Percentiles rank a stretch among this genome's conserved stretches.
Evolutionary conservation across 2,329 filamentous ascomycete species (phyloP).

Genomic region (Trichoderma brevicompactum): DNA sequence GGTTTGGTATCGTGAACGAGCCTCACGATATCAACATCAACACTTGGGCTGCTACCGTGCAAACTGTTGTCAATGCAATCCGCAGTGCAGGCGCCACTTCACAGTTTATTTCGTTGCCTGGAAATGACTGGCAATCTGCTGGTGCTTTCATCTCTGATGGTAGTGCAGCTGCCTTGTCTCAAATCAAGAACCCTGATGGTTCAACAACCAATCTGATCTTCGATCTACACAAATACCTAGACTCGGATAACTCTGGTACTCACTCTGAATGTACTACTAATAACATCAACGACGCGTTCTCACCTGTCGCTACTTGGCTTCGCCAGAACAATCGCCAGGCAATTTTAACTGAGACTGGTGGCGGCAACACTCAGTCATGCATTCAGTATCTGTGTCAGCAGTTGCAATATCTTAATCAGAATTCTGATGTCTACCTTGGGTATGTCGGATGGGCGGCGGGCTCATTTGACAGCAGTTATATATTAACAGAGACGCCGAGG

Average conservation of each 20-base stretch:
- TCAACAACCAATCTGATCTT: conserved; percentile 56
- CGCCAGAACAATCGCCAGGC: conserved; percentile 22
- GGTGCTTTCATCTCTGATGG: conserved; percentile 50
- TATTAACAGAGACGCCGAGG: conserved; percentile 8
- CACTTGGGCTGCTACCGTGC: conserved; percentile 61
- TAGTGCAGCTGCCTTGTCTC: conserved; percentile 53
- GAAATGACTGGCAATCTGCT: conserved; percentile 59
- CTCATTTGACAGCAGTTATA: conserved; percentile 18
- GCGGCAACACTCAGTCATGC: conserved; percentile 19
- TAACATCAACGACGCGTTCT: conserved; percentile 50
- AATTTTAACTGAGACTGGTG: conserved; percentile 19
- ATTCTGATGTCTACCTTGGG: conserved; percentile 21
- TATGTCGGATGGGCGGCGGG: conserved; percentile 11
- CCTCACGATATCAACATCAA: conserved; percentile 61
- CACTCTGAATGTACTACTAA: conserved; percentile 54
- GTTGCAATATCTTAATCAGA: conserved; percentile 12
- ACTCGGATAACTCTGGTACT: conserved; percentile 57
- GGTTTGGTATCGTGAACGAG: conserved; percentile 70
- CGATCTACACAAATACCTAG: conserved; percentile 63
- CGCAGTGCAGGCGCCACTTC: conserved; percentile 59
- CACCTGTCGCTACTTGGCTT: conserved; percentile 47
- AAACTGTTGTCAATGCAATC: conserved; percentile 65
- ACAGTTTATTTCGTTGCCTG: conserved; percentile 64
- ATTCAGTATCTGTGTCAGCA: conserved; percentile 10
- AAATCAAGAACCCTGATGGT: conserved; percentile 60